Base-by-base conservation (phyloP, 345 rosid genomes). In the Euphorbia tirucalli region DNA sequence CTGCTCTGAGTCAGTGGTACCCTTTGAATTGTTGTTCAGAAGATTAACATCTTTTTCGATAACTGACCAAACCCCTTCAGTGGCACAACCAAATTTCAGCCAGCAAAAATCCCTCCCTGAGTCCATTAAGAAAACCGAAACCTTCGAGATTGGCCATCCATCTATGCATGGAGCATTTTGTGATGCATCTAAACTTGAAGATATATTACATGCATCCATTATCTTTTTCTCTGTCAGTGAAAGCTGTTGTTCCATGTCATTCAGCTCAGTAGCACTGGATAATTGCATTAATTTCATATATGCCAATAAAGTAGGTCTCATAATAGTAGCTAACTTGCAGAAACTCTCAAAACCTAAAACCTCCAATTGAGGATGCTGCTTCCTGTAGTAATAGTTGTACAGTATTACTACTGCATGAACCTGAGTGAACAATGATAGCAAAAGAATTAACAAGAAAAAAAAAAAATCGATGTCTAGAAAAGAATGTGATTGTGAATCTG, bases 1-100 rank as follows among this genome's bases (percentile, higher is more conserved):
- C 41, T 75, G 72, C 22, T 73, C 64, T 56, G 69, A 56, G 70
- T 74, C 70, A 28, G 35, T 7, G 50, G 58, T 11, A 49, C 64
- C 65, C 68, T 78, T 81, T 43, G 81, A 65, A 56, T 22, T 73
- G 66, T 72, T 37, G 56, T 32, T 35, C 48, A 76, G 61, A 52
- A 52, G 74, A 69, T 83, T 73, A 61, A 85, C 41, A 68, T 79
- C 77, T 68, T 81, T 90, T 66, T 90, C 98, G 83, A 94, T 78
- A 71, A 90, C 49, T 1, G 96, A 87, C 95, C 96, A 90, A 57
- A 90, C 85, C 68, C 96, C 96, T 61, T 78, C 71, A 11, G 93
- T 84, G 55, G 85, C 62, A 32, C 72, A 70, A 77, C 88, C 81
- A 61, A 79, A 78, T 55, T 74, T 84, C 78, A 90, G 75, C 73